A percentile compares a stretch with the other conserved stretches of the same genome.
Evolutionary conservation across 352 stramenopile species (phyloP).

Genomic region (Phytophthora foliorum): DNA sequence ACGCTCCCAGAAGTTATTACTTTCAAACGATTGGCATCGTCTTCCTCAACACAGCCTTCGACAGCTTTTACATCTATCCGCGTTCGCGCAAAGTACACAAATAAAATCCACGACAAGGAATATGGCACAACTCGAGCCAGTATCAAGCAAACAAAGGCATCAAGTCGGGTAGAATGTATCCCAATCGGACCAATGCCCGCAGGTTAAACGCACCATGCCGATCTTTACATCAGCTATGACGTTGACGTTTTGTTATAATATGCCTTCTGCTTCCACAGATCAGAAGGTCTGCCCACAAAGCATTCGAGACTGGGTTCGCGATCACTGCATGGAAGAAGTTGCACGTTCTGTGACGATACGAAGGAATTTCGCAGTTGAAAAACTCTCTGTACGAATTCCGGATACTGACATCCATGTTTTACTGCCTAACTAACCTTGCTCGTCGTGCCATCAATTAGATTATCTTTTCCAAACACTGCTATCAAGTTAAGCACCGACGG

Average conservation of each 20-base stretch:
- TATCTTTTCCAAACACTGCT: conserved; percentile 16
- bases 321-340: conserved; percentile 63
- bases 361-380: conserved; percentile 50
- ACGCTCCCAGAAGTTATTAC: conserved; percentile 20
- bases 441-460: conserved; percentile 20
- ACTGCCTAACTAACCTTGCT: background rate
- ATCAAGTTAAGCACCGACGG: conserved; percentile 7
- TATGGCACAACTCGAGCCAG: background rate
- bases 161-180: background rate
- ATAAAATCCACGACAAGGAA: background rate
- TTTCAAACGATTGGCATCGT: conserved; percentile 1
- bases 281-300: conserved; percentile 10
- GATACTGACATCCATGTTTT: background rate
- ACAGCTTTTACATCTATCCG: background rate
- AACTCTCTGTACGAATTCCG: conserved; percentile 43
- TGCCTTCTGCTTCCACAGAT: background rate
- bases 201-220: background rate
- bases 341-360: conserved; percentile 34
- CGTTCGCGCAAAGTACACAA: background rate
- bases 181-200: background rate
- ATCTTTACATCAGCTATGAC: background rate
- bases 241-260: background rate
- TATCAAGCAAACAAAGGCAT: conserved; percentile 5
- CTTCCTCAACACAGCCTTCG: background rate
- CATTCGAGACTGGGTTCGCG: conserved; percentile 52